These are phyloP conservation scores for Yamadazyma membranifaciens DNA, from an alignment of 1,139 yeast species.

Conservation along the genomic window DNA sequence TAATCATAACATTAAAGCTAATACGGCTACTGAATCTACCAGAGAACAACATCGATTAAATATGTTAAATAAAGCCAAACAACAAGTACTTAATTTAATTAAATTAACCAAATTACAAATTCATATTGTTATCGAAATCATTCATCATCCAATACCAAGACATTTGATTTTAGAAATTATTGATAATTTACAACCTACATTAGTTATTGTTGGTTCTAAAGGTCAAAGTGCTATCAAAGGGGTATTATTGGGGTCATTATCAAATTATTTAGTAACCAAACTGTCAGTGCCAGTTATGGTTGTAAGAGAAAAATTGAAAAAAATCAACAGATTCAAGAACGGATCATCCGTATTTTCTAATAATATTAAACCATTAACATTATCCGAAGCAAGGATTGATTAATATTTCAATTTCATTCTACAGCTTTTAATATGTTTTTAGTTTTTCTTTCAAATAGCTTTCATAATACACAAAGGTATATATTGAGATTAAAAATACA, in stretches of 20 bases:
- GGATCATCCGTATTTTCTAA: constrained; percentile 48
- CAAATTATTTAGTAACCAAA: constrained; percentile 73
- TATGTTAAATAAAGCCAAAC: constrained; percentile 63
- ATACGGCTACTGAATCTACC: constrained; percentile 38
- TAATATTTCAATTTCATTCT: constrained; percentile 13
- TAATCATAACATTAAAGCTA: constrained; percentile 45
- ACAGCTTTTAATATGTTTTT: neutral
- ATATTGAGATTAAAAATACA: constrained; percentile 24
- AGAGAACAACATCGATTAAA: constrained; percentile 52
- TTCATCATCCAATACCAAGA: constrained; percentile 85
- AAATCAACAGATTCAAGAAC: constrained; percentile 59
- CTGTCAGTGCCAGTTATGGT: constrained; percentile 90
- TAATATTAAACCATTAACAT: constrained; percentile 49
- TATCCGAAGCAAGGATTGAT: constrained; percentile 50
- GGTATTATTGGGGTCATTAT: constrained; percentile 70
- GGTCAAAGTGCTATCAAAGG: constrained; percentile 78
- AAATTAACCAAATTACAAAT: constrained; percentile 73
- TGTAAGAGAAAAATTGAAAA: constrained; percentile 77
- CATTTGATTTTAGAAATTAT: constrained; percentile 81
- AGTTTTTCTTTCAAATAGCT: neutral
- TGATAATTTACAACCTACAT: constrained; percentile 76
- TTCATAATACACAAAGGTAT: neutral
- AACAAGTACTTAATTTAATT: constrained; percentile 55
- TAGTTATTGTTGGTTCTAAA: constrained; percentile 80
- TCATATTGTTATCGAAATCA: constrained; percentile 71